These are phyloP conservation scores for Capsicum chinense DNA, from an alignment of 257 asterid species.

Conservation along the genomic window DNA sequence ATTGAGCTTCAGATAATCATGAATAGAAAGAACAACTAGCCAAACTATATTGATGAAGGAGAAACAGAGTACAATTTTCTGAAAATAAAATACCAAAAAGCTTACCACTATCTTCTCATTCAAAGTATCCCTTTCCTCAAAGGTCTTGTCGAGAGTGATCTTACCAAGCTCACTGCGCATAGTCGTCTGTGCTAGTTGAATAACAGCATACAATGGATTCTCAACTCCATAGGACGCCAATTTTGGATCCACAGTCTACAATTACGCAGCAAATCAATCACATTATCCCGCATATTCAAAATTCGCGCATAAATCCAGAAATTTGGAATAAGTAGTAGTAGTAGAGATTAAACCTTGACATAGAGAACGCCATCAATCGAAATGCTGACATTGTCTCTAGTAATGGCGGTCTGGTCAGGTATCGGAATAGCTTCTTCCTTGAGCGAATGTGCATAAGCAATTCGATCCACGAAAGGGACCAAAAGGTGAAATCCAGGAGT, in stretches of 20 bases:
- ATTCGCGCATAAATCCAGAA: background rate
- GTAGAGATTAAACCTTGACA: slow-evolving; percentile 54
- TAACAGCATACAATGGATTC: slow-evolving; percentile 75
- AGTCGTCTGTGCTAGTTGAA: slow-evolving; percentile 92
- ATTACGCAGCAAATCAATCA: background rate
- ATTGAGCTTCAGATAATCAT: background rate
- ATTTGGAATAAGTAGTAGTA: background rate
- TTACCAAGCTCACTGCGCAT: slow-evolving; percentile 98
- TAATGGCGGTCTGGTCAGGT: slow-evolving; percentile 77
- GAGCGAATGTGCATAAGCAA: slow-evolving; percentile 81
- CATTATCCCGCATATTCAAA: background rate
- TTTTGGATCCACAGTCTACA: slow-evolving; percentile 82
- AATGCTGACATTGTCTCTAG: slow-evolving; percentile 88
- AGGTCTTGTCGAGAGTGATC: slow-evolving; percentile 92
- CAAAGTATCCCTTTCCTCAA: slow-evolving; percentile 86
- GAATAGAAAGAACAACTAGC: background rate
- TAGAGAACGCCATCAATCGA: slow-evolving; percentile 78
- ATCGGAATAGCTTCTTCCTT: slow-evolving; percentile 83
- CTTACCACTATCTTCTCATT: slow-evolving; percentile 88
- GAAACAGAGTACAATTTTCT: background rate
- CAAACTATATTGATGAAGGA: background rate
- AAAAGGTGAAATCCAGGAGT: slow-evolving; percentile 77
- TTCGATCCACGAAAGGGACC: slow-evolving; percentile 75
- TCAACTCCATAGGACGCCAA: slow-evolving; percentile 95
- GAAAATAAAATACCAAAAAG: slow-evolving; percentile 8